A percentile compares a stretch with the other conserved stretches of the same genome.
phyloP scores from a whole-genome alignment of 176 grass and related monocot genomes.

The Bolboschoenus planiculmis region DNA sequence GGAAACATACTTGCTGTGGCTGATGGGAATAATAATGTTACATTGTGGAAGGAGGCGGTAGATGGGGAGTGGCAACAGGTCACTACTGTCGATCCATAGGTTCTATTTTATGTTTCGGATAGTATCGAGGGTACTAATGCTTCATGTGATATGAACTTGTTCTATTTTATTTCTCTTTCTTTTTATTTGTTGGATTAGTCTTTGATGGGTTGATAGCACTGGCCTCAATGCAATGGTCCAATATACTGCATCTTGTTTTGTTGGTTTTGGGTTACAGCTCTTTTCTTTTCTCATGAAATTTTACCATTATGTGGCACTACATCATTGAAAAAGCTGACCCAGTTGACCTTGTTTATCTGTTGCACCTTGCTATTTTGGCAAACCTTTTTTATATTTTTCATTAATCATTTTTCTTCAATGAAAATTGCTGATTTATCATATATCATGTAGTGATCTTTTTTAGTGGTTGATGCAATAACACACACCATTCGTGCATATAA shows the following conservation, averaged over 20 bases:
- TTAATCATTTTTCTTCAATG: not conserved
- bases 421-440: not conserved
- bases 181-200: not conserved
- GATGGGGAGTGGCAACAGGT: conserved; percentile 77
- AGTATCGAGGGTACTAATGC: not conserved
- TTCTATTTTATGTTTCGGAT: not conserved
- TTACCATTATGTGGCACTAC: not conserved
- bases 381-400: not conserved
- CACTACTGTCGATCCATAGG: conserved; percentile 55
- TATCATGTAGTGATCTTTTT: not conserved
- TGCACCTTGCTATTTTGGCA: not conserved
- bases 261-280: not conserved
- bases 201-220: not conserved
- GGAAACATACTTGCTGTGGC: conserved; percentile 67
- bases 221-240: not conserved
- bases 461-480: too few species aligned
- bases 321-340: not conserved
- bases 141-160: not conserved
- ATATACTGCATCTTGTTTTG: not conserved
- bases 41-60: conserved; percentile 59
- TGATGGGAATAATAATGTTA: conserved; percentile 62
- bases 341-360: not conserved
- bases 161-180: not conserved
- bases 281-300: not conserved
- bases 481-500: too few species aligned